Percentiles rank a stretch among this genome's conserved stretches.
Evolutionary conservation across 2,329 filamentous ascomycete genomes (phyloP).

Genomic region (Dactylonectria macrodidyma): DNA sequence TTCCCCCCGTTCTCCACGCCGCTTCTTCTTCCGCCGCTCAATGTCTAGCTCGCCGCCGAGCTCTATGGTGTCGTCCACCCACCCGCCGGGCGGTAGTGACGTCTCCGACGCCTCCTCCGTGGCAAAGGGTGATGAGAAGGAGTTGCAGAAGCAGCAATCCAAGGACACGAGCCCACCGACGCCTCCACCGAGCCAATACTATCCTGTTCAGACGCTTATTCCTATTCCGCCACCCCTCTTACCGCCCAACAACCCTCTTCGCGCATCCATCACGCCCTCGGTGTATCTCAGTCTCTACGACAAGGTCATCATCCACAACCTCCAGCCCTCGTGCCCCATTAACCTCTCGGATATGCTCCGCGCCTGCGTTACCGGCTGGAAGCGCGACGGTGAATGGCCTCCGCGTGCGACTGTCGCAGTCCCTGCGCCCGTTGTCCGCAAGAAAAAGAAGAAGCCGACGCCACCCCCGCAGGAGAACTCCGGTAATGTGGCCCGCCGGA

Average conservation of each 20-base stretch:
- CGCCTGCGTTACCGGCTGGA: conserved; percentile 91
- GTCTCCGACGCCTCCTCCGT: conserved; percentile 59
- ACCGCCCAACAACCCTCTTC: conserved; percentile 81
- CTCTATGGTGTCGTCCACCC: conserved; percentile 42
- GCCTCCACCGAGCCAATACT: conserved; percentile 43
- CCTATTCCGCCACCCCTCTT: conserved; percentile 83
- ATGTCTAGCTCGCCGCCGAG: conserved; percentile 58
- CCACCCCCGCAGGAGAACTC: conserved; percentile 35
- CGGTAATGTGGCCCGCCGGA: conserved; percentile 55
- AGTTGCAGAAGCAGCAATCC: conserved; percentile 50
- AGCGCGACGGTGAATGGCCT: conserved; percentile 93
- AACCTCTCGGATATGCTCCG: conserved; percentile 87
- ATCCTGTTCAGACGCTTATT: conserved; percentile 74
- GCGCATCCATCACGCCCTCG: conserved; percentile 80
- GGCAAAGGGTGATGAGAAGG: conserved; percentile 54
- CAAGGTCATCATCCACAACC: conserved; percentile 85
- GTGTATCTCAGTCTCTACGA: conserved; percentile 89
- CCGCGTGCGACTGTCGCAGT: conserved; percentile 64
- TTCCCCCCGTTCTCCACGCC: conserved; percentile 63
- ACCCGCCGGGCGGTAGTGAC: conserved; percentile 48
- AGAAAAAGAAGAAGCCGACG: conserved; percentile 54
- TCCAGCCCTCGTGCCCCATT: conserved; percentile 89
- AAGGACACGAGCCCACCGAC: conserved; percentile 53
- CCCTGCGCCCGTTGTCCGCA: conserved; percentile 55
- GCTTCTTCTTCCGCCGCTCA: conserved; percentile 66